A percentile compares a stretch with the other conserved stretches of the same genome.
phyloP scores from a whole-genome alignment of 208 protist species.

The Trichomonas vaginalis region DNA sequence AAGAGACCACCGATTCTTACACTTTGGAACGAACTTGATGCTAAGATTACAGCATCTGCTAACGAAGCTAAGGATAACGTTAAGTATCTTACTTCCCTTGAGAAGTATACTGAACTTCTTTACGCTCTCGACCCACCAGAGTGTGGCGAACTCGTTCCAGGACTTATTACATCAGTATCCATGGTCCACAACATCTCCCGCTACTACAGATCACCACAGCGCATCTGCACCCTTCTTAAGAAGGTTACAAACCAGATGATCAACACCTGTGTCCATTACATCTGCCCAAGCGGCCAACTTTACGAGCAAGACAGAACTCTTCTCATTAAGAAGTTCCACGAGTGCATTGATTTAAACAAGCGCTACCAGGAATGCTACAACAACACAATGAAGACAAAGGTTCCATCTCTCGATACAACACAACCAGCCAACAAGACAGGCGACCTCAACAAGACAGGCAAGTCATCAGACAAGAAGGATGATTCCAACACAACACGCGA shows the following conservation, averaged over 20 bases:
- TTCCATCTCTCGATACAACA: background rate
- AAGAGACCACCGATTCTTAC: background rate
- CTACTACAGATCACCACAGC: conserved; percentile 91
- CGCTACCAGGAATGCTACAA: background rate
- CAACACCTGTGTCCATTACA: background rate
- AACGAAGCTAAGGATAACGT: conserved; percentile 92
- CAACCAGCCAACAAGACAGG: background rate
- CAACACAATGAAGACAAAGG: background rate
- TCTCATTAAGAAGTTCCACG: background rate
- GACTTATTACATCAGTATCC: conserved; percentile 87
- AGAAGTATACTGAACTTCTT: conserved; percentile 83
- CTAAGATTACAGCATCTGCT: conserved; percentile 67
- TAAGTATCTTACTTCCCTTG: conserved; percentile 91
- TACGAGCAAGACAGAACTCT: background rate
- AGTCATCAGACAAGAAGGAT: background rate
- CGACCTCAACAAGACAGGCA: background rate
- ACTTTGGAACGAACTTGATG: conserved; percentile 47
- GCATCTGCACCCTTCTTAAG: conserved; percentile 53
- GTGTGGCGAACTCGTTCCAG: conserved; percentile 80
- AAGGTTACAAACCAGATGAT: conserved; percentile 15
- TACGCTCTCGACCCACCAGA: conserved; percentile 49
- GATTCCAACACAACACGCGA: background rate
- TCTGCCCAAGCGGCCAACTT: background rate
- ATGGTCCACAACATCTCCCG: conserved; percentile 98
- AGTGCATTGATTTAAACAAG: background rate